A percentile compares a stretch with the other conserved stretches of the same genome.
Evolutionary conservation across 176 grass and related monocot species (phyloP).

Genomic region (Hyparrhenia diplandra): DNA sequence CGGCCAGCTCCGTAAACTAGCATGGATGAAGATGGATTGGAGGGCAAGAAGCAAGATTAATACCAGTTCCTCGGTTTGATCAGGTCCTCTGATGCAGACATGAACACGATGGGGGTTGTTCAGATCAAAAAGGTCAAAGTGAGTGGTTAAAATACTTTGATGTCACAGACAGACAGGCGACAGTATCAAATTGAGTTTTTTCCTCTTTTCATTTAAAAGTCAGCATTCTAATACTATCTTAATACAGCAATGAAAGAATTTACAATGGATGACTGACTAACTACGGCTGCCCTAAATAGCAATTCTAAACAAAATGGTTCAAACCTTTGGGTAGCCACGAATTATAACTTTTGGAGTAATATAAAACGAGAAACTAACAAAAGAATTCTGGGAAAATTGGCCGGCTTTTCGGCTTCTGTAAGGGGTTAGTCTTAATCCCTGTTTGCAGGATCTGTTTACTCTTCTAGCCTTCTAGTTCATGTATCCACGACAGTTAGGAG

Average conservation of each 20-base stretch:
- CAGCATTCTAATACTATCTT: neutral
- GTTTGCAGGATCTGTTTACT: neutral
- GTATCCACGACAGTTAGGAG: conserved; percentile 79
- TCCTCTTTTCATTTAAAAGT: neutral
- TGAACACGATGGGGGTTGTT: neutral
- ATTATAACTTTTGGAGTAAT: neutral
- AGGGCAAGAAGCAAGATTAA: neutral
- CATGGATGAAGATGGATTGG: neutral
- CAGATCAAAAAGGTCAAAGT: neutral
- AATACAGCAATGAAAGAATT: neutral
- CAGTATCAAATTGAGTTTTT: neutral
- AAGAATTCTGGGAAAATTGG: conserved; percentile 26
- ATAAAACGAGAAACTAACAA: conserved; percentile 20
- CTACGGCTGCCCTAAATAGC: neutral
- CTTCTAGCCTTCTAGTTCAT: conserved; percentile 53
- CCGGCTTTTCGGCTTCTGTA: conserved; percentile 30
- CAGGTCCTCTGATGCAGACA: neutral
- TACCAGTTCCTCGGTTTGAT: neutral
- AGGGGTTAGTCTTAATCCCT: conserved; percentile 25
- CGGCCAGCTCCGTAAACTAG: neutral
- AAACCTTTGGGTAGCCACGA: neutral
- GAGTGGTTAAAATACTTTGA: neutral
- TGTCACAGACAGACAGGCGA: neutral
- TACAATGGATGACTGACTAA: neutral
- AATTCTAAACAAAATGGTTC: neutral